phyloP scores from a whole-genome alignment of 2,329 filamentous ascomycete genomes.

The Paraconiothyrium brasiliense region DNA sequence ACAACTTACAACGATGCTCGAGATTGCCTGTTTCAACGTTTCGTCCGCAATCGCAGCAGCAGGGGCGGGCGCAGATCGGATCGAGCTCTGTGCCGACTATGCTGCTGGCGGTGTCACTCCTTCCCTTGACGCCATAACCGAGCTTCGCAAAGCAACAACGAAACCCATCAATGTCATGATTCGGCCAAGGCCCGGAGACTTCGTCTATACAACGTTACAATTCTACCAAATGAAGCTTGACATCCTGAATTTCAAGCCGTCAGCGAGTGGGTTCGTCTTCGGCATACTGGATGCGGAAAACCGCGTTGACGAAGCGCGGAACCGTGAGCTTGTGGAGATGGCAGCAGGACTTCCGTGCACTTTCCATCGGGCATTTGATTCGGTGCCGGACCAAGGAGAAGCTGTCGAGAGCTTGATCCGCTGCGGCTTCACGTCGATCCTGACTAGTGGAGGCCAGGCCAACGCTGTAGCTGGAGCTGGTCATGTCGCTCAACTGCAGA shows the following conservation, averaged over 20 bases:
- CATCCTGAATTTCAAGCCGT: conserved; percentile 49
- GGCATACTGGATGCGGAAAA: conserved; percentile 53
- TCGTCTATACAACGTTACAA: conserved; percentile 55
- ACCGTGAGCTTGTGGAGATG: conserved; percentile 52
- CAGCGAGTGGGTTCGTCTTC: conserved; percentile 62
- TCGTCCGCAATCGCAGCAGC: conserved; percentile 56
- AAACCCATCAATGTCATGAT: conserved; percentile 64
- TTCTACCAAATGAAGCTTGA: conserved; percentile 56
- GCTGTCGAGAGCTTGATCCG: conserved; percentile 51
- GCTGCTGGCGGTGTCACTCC: conserved; percentile 56
- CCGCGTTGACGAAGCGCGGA: conserved; percentile 54
- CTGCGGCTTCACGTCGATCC: conserved; percentile 58
- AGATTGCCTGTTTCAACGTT: conserved; percentile 61
- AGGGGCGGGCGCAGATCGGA: conserved; percentile 57
- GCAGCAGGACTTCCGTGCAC: conserved; percentile 59
- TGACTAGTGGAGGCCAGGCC: conserved; percentile 59
- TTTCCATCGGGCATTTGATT: conserved; percentile 65
- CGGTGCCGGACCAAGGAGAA: conserved; percentile 40
- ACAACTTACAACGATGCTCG: conserved; percentile 45
- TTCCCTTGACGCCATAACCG: conserved; percentile 31
- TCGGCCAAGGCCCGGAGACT: conserved; percentile 58
- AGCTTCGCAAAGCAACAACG: conserved; percentile 32
- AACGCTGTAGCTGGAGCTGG: conserved; percentile 49
- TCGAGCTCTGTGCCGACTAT: conserved; percentile 60
- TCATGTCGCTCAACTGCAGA: conserved; percentile 43